Conservation (phyloP, 2,329 filamentous ascomycete genomes). For the Aspergillus sp. region DNA sequence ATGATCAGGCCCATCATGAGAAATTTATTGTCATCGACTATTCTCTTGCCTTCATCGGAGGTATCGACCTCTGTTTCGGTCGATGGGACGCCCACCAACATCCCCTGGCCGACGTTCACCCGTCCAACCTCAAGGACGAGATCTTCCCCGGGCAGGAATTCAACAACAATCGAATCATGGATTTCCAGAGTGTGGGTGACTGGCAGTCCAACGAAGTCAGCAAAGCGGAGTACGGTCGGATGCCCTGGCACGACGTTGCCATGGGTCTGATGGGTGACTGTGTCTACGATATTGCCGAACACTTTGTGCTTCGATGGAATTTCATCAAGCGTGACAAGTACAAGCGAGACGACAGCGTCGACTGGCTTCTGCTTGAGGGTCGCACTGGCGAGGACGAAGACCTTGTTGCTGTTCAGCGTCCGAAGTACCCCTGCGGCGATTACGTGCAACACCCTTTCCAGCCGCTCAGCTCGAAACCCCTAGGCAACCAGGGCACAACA, state of each 20-base stretch:
- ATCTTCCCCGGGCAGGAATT: slow-evolving; percentile 96
- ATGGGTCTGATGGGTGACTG: slow-evolving; percentile 89
- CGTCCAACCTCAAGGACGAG: slow-evolving; percentile 75
- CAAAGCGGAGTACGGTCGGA: slow-evolving; percentile 87
- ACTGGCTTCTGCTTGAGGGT: slow-evolving; percentile 80
- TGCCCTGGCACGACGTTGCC: slow-evolving; percentile 97
- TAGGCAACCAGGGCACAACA: slow-evolving; percentile 68
- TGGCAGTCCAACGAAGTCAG: slow-evolving; percentile 93
- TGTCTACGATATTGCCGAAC: slow-evolving; percentile 91
- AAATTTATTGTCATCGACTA: slow-evolving; percentile 97
- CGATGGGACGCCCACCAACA: slow-evolving; percentile 90
- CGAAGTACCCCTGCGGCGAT: slow-evolving; percentile 83
- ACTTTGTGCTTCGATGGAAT: slow-evolving; percentile 94
- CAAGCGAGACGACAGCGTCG: slow-evolving; percentile 79
- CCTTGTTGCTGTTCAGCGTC: slow-evolving; percentile 81
- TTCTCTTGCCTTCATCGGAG: slow-evolving; percentile 85
- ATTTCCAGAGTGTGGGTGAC: slow-evolving; percentile 85
- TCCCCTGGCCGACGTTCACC: slow-evolving; percentile 81
- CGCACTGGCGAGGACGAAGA: slow-evolving; percentile 78
- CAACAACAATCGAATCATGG: slow-evolving; percentile 96
- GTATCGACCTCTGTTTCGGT: slow-evolving; percentile 92
- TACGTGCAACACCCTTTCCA: slow-evolving; percentile 79
- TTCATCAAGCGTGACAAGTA: slow-evolving; percentile 98
- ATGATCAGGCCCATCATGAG: slow-evolving; percentile 75
- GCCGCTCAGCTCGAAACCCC: slow-evolving; percentile 65